Conservation (phyloP, 345 rosid genomes). For the Balakata baccata region DNA sequence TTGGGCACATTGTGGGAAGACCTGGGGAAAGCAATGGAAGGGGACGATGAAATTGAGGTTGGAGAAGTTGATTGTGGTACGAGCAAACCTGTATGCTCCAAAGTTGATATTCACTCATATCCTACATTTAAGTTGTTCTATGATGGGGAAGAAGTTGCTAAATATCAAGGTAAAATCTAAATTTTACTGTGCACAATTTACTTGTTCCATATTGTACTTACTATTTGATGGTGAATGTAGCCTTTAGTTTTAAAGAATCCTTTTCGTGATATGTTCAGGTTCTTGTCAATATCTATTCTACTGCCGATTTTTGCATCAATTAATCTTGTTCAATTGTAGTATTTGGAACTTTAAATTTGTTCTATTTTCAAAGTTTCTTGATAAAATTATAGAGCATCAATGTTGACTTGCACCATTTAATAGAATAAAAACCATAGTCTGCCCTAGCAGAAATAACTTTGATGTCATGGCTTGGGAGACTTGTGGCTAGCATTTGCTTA, state of each 20-base stretch:
- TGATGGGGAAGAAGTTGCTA: conserved; percentile 85
- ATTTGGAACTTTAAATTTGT: neutral
- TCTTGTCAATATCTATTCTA: neutral
- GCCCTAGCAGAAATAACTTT: neutral
- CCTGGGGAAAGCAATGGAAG: conserved; percentile 80
- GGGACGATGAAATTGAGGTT: conserved; percentile 88
- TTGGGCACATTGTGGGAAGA: conserved; percentile 93
- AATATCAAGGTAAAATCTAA: conserved; percentile 66
- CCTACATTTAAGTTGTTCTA: conserved; percentile 91
- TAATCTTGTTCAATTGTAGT: neutral
- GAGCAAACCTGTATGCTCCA: conserved; percentile 73
- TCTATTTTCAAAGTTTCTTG: too few relatives aligned
- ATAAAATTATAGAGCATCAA: neutral
- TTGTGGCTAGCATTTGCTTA: neutral
- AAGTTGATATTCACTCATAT: conserved; percentile 87
- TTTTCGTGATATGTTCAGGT: neutral
- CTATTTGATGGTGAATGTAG: neutral
- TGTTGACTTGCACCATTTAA: neutral
- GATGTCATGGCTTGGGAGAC: neutral
- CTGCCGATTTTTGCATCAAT: neutral
- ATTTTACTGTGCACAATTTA: neutral
- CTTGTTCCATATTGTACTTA: neutral
- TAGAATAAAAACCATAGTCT: neutral
- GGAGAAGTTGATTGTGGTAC: conserved; percentile 90
- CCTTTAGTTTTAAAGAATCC: neutral